Conservation (phyloP, 805 yeast species). For the Saccharomycopsis amapae region DNA sequence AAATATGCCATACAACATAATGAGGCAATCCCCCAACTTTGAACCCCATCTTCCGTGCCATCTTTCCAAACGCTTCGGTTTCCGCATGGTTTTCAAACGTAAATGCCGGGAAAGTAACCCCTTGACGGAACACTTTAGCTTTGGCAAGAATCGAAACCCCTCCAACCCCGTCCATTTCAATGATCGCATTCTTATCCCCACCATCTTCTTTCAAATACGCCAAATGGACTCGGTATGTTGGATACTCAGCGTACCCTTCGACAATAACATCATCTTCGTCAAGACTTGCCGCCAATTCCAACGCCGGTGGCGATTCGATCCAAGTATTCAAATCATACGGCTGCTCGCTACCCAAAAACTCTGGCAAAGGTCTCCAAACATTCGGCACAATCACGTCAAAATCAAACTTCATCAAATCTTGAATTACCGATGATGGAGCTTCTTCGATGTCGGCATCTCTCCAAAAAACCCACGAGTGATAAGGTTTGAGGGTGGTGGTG, state of each 20-base stretch:
- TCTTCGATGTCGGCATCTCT: constrained; percentile 81
- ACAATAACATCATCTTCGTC: constrained; percentile 82
- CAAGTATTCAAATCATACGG: constrained; percentile 96
- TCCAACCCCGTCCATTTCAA: constrained; percentile 78
- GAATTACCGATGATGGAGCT: constrained; percentile 70
- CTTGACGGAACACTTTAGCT: constrained; percentile 67
- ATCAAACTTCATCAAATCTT: constrained; percentile 61
- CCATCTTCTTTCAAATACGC: constrained; percentile 59
- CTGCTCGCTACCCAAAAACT: constrained; percentile 83
- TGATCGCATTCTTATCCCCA: constrained; percentile 56
- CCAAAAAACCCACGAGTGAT: constrained; percentile 91
- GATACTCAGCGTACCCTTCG: constrained; percentile 82
- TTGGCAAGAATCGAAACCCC: constrained; percentile 77
- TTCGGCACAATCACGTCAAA: constrained; percentile 76
- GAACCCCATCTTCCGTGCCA: constrained; percentile 74
- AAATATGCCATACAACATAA: constrained; percentile 85
- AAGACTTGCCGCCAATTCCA: constrained; percentile 54
- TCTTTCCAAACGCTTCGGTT: constrained; percentile 80
- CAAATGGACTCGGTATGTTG: constrained; percentile 78
- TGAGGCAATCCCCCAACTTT: constrained; percentile 84
- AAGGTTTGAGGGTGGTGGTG: constrained; percentile 65
- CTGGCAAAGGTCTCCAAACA: constrained; percentile 96
- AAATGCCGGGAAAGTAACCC: constrained; percentile 80
- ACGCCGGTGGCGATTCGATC: constrained; percentile 80
- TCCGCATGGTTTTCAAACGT: constrained; percentile 82